phyloP scores from a whole-genome alignment of 2,329 filamentous ascomycete species.

The Lecanicillium sp. region DNA sequence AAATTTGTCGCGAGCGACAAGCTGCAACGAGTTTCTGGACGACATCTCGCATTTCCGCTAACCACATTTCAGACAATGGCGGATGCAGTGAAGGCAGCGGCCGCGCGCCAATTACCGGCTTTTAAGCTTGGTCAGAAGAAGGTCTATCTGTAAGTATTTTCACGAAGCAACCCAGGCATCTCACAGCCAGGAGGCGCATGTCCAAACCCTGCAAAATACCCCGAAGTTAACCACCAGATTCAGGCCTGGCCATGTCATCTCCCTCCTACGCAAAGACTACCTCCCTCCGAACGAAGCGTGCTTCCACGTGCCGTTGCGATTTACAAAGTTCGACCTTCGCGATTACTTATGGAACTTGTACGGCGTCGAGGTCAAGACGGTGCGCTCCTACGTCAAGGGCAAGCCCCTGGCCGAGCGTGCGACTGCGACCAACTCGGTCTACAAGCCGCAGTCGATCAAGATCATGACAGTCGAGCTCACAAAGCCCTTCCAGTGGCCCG shows the following conservation, averaged over 20 bases:
- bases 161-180: not conserved
- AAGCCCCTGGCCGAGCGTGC: conserved; percentile 48
- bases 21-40: not conserved
- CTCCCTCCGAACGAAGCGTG: conserved; percentile 75
- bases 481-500: conserved; percentile 84
- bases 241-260: conserved; percentile 77
- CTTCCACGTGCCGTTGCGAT: conserved; percentile 83
- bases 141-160: conserved; percentile 45
- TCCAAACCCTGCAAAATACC: not conserved
- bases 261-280: conserved; percentile 65
- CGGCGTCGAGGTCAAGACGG: conserved; percentile 61
- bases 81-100: conserved; percentile 31
- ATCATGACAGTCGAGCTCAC: conserved; percentile 91
- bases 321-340: conserved; percentile 94
- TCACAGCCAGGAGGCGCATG: not conserved
- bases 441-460: conserved; percentile 70
- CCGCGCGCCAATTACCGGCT: conserved; percentile 32
- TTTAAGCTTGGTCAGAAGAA: conserved; percentile 49
- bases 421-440: conserved; percentile 49
- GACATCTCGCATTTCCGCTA: conserved; percentile 1
- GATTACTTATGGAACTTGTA: conserved; percentile 92
- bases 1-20: conserved; percentile 3
- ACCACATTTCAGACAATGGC: conserved; percentile 32
- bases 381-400: conserved; percentile 74
- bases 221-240: too few relatives aligned